A percentile compares a stretch with the other conserved stretches of the same genome.
Conservation (phyloP, 164 flowering plant species). For the Hamamelis virginiana region DNA sequence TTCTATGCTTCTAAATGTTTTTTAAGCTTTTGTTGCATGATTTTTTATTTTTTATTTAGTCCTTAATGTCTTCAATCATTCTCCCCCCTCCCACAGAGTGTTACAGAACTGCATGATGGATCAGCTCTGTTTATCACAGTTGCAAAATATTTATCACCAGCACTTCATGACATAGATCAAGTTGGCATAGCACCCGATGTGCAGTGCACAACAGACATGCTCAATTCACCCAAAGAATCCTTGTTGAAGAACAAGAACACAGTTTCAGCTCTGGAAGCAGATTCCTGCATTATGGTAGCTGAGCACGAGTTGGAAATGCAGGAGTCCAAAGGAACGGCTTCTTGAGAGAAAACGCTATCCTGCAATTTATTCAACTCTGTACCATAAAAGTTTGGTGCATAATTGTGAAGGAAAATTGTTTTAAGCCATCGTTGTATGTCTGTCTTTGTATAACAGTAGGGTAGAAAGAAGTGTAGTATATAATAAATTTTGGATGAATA, state of each 20-base stretch:
- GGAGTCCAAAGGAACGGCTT: slow-evolving; percentile 79
- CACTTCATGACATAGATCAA: slow-evolving; percentile 90
- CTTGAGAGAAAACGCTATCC: slow-evolving; percentile 39
- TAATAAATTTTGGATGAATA: no score
- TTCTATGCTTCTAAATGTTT: no score
- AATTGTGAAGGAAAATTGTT: no score
- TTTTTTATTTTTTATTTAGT: no score
- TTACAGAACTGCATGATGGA: slow-evolving; percentile 91
- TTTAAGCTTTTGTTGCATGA: no score
- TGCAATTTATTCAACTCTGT: not conserved
- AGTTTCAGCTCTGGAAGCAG: slow-evolving; percentile 63
- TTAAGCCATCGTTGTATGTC: no score
- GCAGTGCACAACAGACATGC: slow-evolving; percentile 81
- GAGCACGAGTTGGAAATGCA: slow-evolving; percentile 85
- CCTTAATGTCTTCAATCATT: not conserved
- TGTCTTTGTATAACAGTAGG: no score
- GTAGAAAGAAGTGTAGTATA: no score
- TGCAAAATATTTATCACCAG: slow-evolving; percentile 89
- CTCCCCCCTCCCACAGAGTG: slow-evolving; percentile 57
- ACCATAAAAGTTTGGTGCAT: no score
- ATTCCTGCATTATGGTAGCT: slow-evolving; percentile 93
- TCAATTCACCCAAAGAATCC: slow-evolving; percentile 44
- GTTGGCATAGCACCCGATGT: slow-evolving; percentile 89
- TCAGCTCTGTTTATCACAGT: slow-evolving; percentile 92
- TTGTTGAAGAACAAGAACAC: slow-evolving; percentile 36